Base-by-base conservation (phyloP, 2,329 filamentous ascomycete genomes). In the Aspergillus sojae region DNA sequence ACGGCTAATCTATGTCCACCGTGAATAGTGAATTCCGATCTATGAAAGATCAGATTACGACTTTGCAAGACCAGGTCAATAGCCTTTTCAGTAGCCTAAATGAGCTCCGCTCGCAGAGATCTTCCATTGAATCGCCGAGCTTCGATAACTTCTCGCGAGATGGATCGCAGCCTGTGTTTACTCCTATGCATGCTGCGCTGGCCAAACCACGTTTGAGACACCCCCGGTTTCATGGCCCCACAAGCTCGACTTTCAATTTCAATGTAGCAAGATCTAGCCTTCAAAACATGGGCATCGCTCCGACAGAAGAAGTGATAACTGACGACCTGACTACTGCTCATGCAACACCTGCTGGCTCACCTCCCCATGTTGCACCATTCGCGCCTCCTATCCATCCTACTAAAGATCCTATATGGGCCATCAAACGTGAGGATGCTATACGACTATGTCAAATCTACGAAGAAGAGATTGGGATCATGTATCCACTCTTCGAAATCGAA, bases 401-500 rank as follows among this genome's bases (percentile, higher is more conserved):
- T 65, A 84, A 89, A 71, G 94, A 97, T 73, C 93, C 93, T 0
- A 85, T 98, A 32, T 94, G 93, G 87, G 84, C 88, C 9, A 86
- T 96, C 56, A 86, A 86, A 60, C 89, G 90, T 71, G 88, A 93
- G 41, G 93, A 97, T 73, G 92, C 95, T 71, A 77, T 94, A 23
- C 87, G 92, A 1, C 80, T 97, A 16, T 92, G 92, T 68, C 84
- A 87, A 16, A 82, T 96, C 0, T 94, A 95, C 73, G 91, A 96
- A 68, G 93, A 97, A 71, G 94, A 97, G 75, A 89, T 96, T 71
- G 92, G 92, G 50, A 86, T 94, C 71, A 96, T 97, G 92, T 97
- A 96, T 75, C 94, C 94, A 0, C 86, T 97, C 4, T 77, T 96
- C 54, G 86, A 92, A 68, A 90, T 96, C 41, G 86, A 91, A 48